Conservation (phyloP, 2,329 filamentous ascomycete species). For the Aureobasidium sp. region DNA sequence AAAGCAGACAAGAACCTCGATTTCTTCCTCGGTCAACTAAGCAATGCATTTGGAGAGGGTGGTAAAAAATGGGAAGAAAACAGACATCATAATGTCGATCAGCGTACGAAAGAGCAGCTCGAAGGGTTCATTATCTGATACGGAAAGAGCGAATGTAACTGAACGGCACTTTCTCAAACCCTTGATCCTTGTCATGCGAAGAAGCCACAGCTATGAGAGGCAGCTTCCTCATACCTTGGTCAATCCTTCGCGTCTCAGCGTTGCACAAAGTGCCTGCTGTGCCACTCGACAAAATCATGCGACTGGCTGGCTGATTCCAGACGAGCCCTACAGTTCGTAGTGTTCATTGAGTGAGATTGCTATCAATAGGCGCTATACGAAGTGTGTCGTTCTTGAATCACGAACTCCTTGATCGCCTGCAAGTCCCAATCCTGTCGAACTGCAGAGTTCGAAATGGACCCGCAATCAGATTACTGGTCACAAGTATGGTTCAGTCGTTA, state of each 20-base stretch:
- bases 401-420: neutral
- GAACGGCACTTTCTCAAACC: too few species aligned
- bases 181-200: neutral
- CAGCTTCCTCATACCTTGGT: too few species aligned
- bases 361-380: neutral
- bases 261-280: neutral
- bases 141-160: neutral
- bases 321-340: too few species aligned
- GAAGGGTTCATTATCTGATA: neutral
- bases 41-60: slow-evolving; percentile 26
- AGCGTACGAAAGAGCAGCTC: neutral
- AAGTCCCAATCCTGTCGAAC: neutral
- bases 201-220: neutral
- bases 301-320: neutral
- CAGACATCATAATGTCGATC: slow-evolving; percentile 18
- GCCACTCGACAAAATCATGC: neutral
- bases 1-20: slow-evolving; percentile 24
- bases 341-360: too few species aligned
- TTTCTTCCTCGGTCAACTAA: slow-evolving; percentile 28
- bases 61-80: slow-evolving; percentile 27
- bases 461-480: neutral
- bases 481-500: neutral
- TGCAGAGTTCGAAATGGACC: neutral
- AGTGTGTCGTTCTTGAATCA: neutral
- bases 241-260: neutral